A percentile compares a stretch with the other conserved stretches of the same genome.
phyloP scores from a whole-genome alignment of 495 filamentous ascomycete species.

The Penicillium bovifimosum region DNA sequence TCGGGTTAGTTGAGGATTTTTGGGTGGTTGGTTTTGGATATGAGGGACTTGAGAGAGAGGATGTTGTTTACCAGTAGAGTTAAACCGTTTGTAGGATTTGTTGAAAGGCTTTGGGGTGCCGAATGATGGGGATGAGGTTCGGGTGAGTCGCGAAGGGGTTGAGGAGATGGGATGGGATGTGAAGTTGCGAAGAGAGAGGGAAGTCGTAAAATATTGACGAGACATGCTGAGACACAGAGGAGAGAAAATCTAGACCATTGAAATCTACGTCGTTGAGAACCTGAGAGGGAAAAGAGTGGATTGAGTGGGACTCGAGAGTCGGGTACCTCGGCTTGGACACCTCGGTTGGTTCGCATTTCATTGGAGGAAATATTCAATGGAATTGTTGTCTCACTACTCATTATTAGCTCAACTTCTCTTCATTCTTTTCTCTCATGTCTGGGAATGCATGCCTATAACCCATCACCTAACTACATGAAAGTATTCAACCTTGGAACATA shows the following conservation, averaged over 20 bases:
- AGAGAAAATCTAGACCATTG: background rate
- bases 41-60: background rate
- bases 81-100: background rate
- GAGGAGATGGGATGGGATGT: background rate
- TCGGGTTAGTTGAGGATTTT: background rate
- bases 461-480: no score
- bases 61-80: background rate
- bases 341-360: background rate
- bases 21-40: background rate
- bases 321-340: background rate
- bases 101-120: background rate
- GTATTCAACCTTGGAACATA: no score
- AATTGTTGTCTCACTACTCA: no score
- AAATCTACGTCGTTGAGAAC: conserved; percentile 4
- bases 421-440: no score
- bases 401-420: no score
- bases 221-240: background rate
- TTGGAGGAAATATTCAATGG: no score
- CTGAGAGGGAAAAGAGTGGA: conserved; percentile 1
- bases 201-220: background rate
- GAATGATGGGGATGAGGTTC: background rate
- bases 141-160: background rate
- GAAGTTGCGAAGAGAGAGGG: background rate
- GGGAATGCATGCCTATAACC: no score
- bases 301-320: background rate